Evolutionary conservation across 129 eudicot genomes (phyloP).

Genomic region (Tagetes erecta): DNA sequence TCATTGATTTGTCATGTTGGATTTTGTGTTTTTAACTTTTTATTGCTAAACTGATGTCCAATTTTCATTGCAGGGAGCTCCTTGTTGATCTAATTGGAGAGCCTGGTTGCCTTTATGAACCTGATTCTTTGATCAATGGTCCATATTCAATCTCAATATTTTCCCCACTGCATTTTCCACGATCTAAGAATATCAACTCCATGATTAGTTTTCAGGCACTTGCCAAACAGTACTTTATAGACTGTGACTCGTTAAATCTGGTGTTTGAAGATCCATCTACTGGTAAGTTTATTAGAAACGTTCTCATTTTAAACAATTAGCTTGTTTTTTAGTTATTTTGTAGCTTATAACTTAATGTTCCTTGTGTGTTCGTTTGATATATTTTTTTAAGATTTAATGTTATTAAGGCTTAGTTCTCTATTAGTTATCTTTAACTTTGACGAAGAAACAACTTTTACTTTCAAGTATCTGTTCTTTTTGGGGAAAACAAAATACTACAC

Average conservation of each 20-base stretch:
- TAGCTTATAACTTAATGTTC: background rate
- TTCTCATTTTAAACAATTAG: constrained; percentile 9
- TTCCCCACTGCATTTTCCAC: constrained; percentile 80
- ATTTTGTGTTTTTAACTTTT: background rate
- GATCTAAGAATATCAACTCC: constrained; percentile 58
- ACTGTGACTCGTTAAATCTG: constrained; percentile 66
- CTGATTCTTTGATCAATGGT: constrained; percentile 88
- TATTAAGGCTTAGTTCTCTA: constrained; percentile 1
- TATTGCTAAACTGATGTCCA: background rate
- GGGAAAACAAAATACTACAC: background rate
- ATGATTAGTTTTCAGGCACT: constrained; percentile 62
- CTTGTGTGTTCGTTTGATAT: background rate
- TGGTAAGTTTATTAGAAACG: constrained; percentile 43
- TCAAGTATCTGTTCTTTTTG: constrained; percentile 5
- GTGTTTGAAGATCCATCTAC: constrained; percentile 71
- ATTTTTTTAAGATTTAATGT: constrained; percentile 1
- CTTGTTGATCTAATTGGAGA: constrained; percentile 79
- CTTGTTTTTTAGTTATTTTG: background rate
- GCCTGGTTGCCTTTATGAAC: constrained; percentile 83
- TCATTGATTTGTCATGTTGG: background rate
- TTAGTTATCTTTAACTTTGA: background rate
- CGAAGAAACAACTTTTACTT: constrained; percentile 1
- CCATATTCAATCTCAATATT: constrained; percentile 92
- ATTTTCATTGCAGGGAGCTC: constrained; percentile 59
- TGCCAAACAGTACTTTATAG: constrained; percentile 77